phyloP scores from a whole-genome alignment of 1,284 basidiomycete species.

The Irpex lacteus region DNA sequence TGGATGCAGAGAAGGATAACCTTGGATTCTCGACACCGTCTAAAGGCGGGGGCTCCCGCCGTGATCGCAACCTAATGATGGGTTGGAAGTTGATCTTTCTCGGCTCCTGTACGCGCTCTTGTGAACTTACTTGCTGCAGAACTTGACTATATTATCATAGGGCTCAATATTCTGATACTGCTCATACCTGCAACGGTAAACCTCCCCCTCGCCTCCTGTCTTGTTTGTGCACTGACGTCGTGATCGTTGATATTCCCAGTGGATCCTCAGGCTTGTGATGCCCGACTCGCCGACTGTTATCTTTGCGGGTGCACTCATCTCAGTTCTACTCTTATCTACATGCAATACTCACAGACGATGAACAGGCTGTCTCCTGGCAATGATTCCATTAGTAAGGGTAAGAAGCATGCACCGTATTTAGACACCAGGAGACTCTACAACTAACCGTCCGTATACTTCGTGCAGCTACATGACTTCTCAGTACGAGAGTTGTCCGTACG shows the following conservation, averaged over 20 bases:
- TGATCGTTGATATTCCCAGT: constrained; percentile 37
- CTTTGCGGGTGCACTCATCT: constrained; percentile 54
- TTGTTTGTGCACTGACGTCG: neutral
- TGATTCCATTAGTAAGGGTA: constrained; percentile 75
- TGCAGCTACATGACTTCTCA: constrained; percentile 75
- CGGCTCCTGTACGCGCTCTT: constrained; percentile 50
- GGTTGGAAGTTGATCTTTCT: constrained; percentile 58
- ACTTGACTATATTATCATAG: constrained; percentile 29
- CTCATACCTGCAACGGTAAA: constrained; percentile 61
- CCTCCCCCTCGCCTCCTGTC: constrained; percentile 3
- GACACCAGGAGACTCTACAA: neutral
- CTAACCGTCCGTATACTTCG: neutral
- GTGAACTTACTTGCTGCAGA: neutral
- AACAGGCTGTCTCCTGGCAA: constrained; percentile 60
- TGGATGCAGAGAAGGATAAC: constrained; percentile 18
- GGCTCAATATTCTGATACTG: constrained; percentile 63
- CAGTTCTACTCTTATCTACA: neutral
- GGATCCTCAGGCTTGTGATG: constrained; percentile 57
- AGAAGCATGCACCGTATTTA: constrained; percentile 4
- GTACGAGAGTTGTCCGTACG: constrained; percentile 75
- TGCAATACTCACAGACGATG: neutral
- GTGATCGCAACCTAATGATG: neutral
- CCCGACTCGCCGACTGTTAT: constrained; percentile 55
- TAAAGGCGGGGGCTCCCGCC: constrained; percentile 10
- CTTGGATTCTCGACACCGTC: constrained; percentile 9